These are phyloP conservation scores for Volvariella volvacea DNA, from an alignment of 1,284 basidiomycete genomes.

Conservation along the genomic window DNA sequence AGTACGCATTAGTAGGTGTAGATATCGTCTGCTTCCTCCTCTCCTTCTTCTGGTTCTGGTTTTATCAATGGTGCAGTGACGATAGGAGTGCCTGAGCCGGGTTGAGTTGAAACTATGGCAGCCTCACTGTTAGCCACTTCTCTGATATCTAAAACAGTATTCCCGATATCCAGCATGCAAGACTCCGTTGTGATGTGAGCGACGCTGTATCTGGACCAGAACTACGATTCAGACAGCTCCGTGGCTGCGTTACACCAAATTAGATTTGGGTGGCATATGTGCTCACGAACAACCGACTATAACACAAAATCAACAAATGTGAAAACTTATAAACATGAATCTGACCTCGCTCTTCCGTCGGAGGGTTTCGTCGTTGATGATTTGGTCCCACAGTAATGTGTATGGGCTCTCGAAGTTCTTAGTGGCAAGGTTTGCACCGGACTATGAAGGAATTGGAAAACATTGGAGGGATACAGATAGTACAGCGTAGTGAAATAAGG, in stretches of 20 bases:
- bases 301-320: slow-evolving; percentile 1
- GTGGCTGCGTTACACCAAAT: slow-evolving; percentile 55
- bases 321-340: background rate
- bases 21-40: too few relatives aligned
- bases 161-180: slow-evolving; percentile 60
- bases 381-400: slow-evolving; percentile 54
- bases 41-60: too few relatives aligned
- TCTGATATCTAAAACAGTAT: slow-evolving; percentile 38
- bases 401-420: slow-evolving; percentile 48
- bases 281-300: slow-evolving; percentile 64
- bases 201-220: slow-evolving; percentile 64
- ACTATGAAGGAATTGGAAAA: slow-evolving; percentile 65
- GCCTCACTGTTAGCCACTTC: slow-evolving; percentile 7
- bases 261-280: slow-evolving; percentile 69
- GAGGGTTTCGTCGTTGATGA: slow-evolving; percentile 66
- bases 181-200: slow-evolving; percentile 68
- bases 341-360: slow-evolving; percentile 60
- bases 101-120: background rate
- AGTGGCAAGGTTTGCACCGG: slow-evolving; percentile 61
- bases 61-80: background rate
- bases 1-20: too few relatives aligned
- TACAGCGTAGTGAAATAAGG: slow-evolving; percentile 76
- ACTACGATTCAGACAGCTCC: slow-evolving; percentile 58
- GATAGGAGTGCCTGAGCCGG: background rate
- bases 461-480: slow-evolving; percentile 84